phyloP scores from a whole-genome alignment of 306 rosid genomes.

The Sophora flavescens region DNA sequence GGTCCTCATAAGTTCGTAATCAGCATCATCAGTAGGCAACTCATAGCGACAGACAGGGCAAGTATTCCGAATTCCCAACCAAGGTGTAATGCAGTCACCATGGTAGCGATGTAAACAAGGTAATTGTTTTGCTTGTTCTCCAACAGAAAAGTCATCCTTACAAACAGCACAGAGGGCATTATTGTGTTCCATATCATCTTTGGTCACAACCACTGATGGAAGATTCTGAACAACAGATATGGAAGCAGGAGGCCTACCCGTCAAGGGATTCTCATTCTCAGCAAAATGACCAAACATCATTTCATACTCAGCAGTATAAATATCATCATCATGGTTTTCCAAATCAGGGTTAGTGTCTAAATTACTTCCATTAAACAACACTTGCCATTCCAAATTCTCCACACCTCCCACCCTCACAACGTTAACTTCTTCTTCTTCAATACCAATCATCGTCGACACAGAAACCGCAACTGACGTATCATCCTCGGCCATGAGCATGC shows the following conservation, averaged over 20 bases:
- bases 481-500: constrained; percentile 52
- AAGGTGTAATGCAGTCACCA: constrained; percentile 77
- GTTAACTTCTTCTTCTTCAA: constrained; percentile 43
- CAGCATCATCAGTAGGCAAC: constrained; percentile 75
- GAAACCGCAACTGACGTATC: constrained; percentile 40
- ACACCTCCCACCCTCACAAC: constrained; percentile 46
- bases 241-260: constrained; percentile 74
- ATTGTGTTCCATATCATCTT: constrained; percentile 57
- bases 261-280: constrained; percentile 54
- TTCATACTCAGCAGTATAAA: constrained; percentile 70
- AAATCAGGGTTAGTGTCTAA: constrained; percentile 55
- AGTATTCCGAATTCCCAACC: constrained; percentile 85
- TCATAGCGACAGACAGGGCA: constrained; percentile 92
- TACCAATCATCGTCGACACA: constrained; percentile 1
- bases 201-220: constrained; percentile 55
- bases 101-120: constrained; percentile 82
- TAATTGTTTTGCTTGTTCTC: constrained; percentile 64
- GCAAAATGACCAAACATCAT: constrained; percentile 79
- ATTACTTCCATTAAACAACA: constrained; percentile 55
- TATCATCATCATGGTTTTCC: constrained; percentile 60
- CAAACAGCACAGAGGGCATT: constrained; percentile 75
- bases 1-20: constrained; percentile 68
- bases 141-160: constrained; percentile 67
- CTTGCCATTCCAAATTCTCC: constrained; percentile 78
- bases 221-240: constrained; percentile 57